Evolutionary conservation across 768 basidiomycete species (phyloP), one percentile per base, ranked within the genome.

Genomic region (Auriculariales sp.): DNA sequence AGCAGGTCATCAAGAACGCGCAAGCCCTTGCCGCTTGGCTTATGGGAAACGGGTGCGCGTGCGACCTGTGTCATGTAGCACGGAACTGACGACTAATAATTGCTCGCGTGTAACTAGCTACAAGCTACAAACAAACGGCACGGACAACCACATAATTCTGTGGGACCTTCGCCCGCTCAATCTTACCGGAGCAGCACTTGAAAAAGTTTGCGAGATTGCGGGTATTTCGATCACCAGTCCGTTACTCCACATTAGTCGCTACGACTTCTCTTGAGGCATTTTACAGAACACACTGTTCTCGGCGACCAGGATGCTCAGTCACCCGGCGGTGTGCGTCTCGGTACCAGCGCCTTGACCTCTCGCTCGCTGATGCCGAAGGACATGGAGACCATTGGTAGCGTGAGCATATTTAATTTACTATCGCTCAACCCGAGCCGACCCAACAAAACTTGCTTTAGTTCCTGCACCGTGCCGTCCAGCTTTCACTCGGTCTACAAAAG

Each of bases 141-240:
- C 91, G 15, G 95, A 98, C 66, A 97, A 88, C 73, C 95, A 99
- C 66, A 80, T 98, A 56, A 82, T 97, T 46, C 83, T 99, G 46
- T 97, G 93, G 94, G 95, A 98, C 61, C 77, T 97, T 53, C 79
- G 95, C 30, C 95, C 95, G 27, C 74, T 95, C 54, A 86, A 88
- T 46, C 70, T 98, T 62, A 97, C 95, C n/a, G 95, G 95, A 46
- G 87, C 83, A 72, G 98, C 98, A 69, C 80, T 99, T 51, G 94
- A 97, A 74, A 97, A 95, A 74, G 78, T 99, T 57, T 95, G 95
- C 66, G 94, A 98, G 63, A 74, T 95, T 47, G 79, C 90, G 65
- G 90, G 90, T 52, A 95, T 98, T 63, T 95, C 93, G 30, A 90
- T 95, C 68, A 91, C 91, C 72, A 91, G 86, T 89, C 56, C 57